phyloP scores from a whole-genome alignment of 2,329 filamentous ascomycete genomes.

The Cercospora nicotianae region DNA sequence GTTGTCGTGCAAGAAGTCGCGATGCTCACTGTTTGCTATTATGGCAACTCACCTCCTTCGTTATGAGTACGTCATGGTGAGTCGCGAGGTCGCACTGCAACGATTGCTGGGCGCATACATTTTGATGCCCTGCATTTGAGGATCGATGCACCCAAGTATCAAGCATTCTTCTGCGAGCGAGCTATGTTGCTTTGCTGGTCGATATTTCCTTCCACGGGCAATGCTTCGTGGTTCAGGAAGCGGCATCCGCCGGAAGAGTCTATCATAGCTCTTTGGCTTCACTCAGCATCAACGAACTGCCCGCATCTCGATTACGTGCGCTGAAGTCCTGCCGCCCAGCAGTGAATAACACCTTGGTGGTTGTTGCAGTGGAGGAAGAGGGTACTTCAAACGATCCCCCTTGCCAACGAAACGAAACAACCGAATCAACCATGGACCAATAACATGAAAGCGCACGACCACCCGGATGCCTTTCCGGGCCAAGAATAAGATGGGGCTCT shows the following conservation, averaged over 20 bases:
- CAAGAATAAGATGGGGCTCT: conserved; percentile 2
- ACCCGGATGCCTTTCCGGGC: background rate
- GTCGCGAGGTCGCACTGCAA: background rate
- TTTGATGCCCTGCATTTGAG: background rate
- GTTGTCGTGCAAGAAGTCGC: background rate
- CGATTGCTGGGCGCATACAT: no score
- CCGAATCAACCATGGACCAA: background rate
- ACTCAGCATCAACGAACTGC: background rate
- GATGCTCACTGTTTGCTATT: background rate
- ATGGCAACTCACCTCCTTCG: background rate
- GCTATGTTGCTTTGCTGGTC: background rate
- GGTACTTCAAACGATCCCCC: background rate
- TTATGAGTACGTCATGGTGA: conserved; percentile 1
- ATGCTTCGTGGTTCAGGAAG: background rate
- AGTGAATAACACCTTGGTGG: background rate
- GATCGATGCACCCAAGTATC: background rate
- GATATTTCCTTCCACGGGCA: background rate
- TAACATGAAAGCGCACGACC: background rate
- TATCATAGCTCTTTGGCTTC: background rate
- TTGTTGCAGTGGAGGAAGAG: background rate
- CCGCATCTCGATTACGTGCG: background rate
- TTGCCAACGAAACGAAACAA: background rate
- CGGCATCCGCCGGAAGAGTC: background rate
- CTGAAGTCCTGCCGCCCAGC: background rate
- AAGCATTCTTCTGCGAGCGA: background rate